A percentile compares a stretch with the other conserved stretches of the same genome.
phyloP scores from a whole-genome alignment of 441 rosid species.

The Eruca vesicaria region DNA sequence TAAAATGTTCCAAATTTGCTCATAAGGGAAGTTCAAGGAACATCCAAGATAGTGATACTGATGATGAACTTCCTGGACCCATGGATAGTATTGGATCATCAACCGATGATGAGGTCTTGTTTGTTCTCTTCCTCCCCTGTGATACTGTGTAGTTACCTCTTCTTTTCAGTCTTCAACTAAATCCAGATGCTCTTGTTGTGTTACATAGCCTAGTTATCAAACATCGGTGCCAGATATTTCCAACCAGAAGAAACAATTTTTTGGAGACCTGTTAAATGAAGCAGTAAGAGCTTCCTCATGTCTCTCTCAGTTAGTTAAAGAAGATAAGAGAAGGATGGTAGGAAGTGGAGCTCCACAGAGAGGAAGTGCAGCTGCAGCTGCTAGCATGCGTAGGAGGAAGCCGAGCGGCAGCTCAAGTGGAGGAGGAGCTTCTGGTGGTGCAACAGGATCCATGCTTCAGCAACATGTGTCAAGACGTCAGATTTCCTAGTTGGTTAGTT shows the following conservation, averaged over 20 bases:
- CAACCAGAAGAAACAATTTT: slow-evolving; percentile 55
- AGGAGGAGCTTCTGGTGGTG: too few species aligned
- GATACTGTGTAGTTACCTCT: slow-evolving; percentile 1
- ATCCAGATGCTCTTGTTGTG: slow-evolving; percentile 1
- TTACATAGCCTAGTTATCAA: slow-evolving; percentile 45
- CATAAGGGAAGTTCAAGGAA: slow-evolving; percentile 38
- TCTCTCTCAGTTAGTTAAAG: too few species aligned
- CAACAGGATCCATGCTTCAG: too few species aligned
- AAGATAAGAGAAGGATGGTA: too few species aligned
- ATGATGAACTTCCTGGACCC: slow-evolving; percentile 49
- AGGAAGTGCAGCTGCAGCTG: too few species aligned
- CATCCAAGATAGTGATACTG: slow-evolving; percentile 39
- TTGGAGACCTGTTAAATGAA: slow-evolving; percentile 76
- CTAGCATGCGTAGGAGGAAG: too few species aligned
- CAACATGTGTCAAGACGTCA: too few species aligned
- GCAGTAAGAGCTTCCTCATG: slow-evolving; percentile 64
- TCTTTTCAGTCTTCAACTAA: slow-evolving; percentile 11
- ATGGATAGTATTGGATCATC: slow-evolving; percentile 54
- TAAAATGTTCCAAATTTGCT: slow-evolving; percentile 34
- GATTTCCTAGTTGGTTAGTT: too few species aligned
- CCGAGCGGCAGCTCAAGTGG: too few species aligned
- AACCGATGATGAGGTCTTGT: slow-evolving; percentile 62
- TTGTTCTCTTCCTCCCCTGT: slow-evolving; percentile 14
- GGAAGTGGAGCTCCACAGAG: too few species aligned
- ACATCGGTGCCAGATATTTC: slow-evolving; percentile 34